A percentile compares a stretch with the other conserved stretches of the same genome.
Conservation (phyloP, 495 filamentous ascomycete genomes). For the Penicillium alfredii region DNA sequence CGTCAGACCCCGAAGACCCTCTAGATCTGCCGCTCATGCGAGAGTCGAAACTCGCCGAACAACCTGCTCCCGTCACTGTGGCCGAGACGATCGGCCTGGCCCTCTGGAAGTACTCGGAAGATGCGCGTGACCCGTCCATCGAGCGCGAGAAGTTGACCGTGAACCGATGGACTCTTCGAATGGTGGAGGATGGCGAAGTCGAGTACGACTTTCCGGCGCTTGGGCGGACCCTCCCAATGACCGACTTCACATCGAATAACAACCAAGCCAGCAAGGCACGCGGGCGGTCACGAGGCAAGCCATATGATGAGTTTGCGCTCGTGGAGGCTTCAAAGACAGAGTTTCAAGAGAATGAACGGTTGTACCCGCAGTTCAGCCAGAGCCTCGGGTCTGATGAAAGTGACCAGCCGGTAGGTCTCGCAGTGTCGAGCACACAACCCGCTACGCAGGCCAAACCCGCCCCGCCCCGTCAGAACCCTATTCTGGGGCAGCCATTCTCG, state of each 20-base stretch:
- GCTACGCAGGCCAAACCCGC: constrained; percentile 25
- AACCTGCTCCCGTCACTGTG: constrained; percentile 65
- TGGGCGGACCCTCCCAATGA: constrained; percentile 69
- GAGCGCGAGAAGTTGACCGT: constrained; percentile 67
- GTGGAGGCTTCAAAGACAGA: constrained; percentile 73
- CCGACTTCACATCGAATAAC: constrained; percentile 86
- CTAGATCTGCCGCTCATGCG: constrained; percentile 74
- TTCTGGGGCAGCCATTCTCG: constrained; percentile 46
- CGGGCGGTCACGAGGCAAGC: constrained; percentile 67
- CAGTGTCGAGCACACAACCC: constrained; percentile 34
- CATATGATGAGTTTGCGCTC: constrained; percentile 90
- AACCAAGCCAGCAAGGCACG: constrained; percentile 60
- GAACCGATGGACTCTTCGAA: constrained; percentile 86
- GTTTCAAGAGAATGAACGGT: constrained; percentile 67
- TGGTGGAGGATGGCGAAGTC: constrained; percentile 94
- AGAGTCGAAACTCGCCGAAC: constrained; percentile 65
- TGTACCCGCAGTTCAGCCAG: constrained; percentile 66
- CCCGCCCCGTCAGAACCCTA: constrained; percentile 48
- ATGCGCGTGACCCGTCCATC: constrained; percentile 67
- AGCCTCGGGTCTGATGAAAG: constrained; percentile 44
- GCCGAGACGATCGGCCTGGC: constrained; percentile 85
- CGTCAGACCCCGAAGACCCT: constrained; percentile 59
- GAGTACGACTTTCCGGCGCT: constrained; percentile 93
- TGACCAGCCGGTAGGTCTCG: constrained; percentile 33
- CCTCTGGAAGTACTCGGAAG: constrained; percentile 80